Base-by-base conservation (phyloP, 129 eudicot species). In the Cynara cardunculus region DNA sequence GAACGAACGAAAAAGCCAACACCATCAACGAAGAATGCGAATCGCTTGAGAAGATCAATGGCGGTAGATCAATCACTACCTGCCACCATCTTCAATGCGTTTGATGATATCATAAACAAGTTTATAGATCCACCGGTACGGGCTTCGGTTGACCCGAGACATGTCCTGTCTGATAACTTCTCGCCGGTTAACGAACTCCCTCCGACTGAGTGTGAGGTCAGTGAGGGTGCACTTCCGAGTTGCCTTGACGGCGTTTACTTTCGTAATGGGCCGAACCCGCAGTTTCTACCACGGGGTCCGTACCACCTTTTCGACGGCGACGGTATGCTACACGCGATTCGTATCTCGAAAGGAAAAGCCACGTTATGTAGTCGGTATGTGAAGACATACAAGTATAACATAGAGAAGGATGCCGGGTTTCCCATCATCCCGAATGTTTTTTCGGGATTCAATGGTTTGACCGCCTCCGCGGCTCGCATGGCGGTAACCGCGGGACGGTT, bases 191-290 rank as follows among this genome's bases (percentile, higher is more conserved):
- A 75, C 0, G 88, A 85, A 66, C 85, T 85, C 35, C 82, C 88
- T 24, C 88, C 88, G 1, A 85, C 88, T 1, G 75, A 76, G 0
- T 85, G 88, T 53, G 37, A 80, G 5, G 75, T 85, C 71, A 61
- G 72, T 25, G 28, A 61, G 31, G 88, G 88, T 24, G 41, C 82
- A 0, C 82, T 85, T 67, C 88, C 88, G 2, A 69, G 79, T 37
- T 85, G 88, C 21, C 88, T 85, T 22, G 82, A 90, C 32, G 97
- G 97, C 22, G 97, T 88, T 3, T 92, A 92, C 86, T 87, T 92
- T 39, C 93, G 97, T 37, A 92, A 92, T 30, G 97, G 97, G 62
- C 97, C 97, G 18, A 92, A 92, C 73, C 93, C 97, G 4, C 97
- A 90, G 56, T 85, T 78, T 78, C 87, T 88, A 34, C 97, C 97